Conservation (phyloP, 106 monocot species). For the Dendrobium catenatum region DNA sequence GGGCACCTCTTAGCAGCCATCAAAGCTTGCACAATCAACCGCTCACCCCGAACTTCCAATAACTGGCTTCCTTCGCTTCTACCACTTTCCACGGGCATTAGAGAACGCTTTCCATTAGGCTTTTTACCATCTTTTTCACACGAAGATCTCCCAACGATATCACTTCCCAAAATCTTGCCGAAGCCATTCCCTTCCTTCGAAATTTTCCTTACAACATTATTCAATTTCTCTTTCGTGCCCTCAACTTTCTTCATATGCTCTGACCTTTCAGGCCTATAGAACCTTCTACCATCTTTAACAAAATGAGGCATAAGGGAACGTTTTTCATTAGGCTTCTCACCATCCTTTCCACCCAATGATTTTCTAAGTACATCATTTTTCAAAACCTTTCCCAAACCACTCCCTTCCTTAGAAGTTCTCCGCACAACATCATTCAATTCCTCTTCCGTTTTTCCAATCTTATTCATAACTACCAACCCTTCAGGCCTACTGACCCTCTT, state of each 20-base stretch:
- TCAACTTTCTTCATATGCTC: neutral
- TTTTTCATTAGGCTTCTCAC: neutral
- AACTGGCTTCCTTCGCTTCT: neutral
- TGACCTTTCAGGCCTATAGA: neutral
- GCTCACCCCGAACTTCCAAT: neutral
- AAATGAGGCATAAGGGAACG: neutral
- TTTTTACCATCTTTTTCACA: neutral
- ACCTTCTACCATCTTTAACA: neutral
- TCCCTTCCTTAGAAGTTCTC: too few relatives aligned
- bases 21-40: conserved; percentile 4
- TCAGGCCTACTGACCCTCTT: too few relatives aligned
- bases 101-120: conserved; percentile 2
- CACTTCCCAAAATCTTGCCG: neutral
- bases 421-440: too few relatives aligned
- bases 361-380: neutral
- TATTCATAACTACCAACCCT: too few relatives aligned
- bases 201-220: neutral
- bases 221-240: neutral
- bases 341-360: neutral
- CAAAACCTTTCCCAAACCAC: neutral
- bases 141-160: neutral
- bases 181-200: neutral
- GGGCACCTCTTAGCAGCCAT: conserved; percentile 4
- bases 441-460: too few relatives aligned
- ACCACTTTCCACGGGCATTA: neutral